Percentiles rank a stretch among this genome's conserved stretches.
Conservation (phyloP, 192 early-diverging fungal genomes). For the Coemansia sp. region DNA sequence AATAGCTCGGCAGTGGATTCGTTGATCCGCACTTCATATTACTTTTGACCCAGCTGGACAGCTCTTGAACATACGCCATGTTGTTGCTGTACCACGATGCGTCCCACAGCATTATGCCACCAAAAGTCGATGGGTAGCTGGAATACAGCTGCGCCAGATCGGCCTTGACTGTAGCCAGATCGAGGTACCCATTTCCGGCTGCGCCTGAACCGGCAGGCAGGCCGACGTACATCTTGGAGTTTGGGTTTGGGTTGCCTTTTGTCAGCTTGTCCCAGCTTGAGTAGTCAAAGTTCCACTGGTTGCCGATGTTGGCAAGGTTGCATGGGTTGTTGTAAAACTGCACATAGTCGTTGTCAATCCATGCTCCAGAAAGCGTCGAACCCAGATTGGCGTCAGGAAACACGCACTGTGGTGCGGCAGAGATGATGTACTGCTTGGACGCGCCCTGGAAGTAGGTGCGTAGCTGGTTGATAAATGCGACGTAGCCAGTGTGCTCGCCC, state of each 20-base stretch:
- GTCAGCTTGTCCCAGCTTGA: slow-evolving; percentile 64
- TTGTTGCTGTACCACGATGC: slow-evolving; percentile 63
- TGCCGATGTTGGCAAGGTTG: slow-evolving; percentile 49
- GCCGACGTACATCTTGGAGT: slow-evolving; percentile 63
- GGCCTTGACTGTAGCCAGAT: slow-evolving; percentile 34
- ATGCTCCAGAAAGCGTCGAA: slow-evolving; percentile 51
- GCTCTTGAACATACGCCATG: slow-evolving; percentile 23
- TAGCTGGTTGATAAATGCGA: slow-evolving; percentile 57
- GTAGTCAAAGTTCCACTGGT: slow-evolving; percentile 70
- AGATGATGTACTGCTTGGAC: slow-evolving; percentile 58
- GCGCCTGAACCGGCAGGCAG: slow-evolving; percentile 58
- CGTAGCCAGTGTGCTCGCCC: slow-evolving; percentile 56
- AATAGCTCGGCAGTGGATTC: slow-evolving; percentile 4
- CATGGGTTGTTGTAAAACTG: slow-evolving; percentile 87
- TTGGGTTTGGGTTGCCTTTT: slow-evolving; percentile 53
- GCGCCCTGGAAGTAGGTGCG: slow-evolving; percentile 52
- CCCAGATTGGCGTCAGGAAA: slow-evolving; percentile 67
- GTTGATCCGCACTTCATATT: slow-evolving; percentile 29
- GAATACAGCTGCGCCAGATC: slow-evolving; percentile 49
- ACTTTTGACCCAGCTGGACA: slow-evolving; percentile 41
- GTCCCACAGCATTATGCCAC: slow-evolving; percentile 77
- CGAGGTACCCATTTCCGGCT: slow-evolving; percentile 61
- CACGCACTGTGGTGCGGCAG: slow-evolving; percentile 72
- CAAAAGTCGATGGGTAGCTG: slow-evolving; percentile 57
- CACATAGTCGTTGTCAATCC: slow-evolving; percentile 66